Evolutionary conservation across 1,284 basidiomycete species (phyloP), one percentile per base, ranked within the genome.

Genomic region (Leccinum subfulvum): DNA sequence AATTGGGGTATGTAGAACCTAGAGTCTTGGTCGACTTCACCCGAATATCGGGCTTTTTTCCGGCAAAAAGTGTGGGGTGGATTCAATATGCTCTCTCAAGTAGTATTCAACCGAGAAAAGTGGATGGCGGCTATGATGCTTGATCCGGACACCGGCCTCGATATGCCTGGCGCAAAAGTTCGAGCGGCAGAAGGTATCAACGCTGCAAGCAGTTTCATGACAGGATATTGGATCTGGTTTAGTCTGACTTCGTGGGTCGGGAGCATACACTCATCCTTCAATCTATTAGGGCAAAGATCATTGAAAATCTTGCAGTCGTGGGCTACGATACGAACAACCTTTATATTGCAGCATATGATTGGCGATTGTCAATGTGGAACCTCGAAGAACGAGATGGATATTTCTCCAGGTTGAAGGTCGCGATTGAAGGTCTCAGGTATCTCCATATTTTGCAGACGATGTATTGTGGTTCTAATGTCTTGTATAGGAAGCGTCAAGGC

Each of bases 191-290:
- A 98, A 75, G 96, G 92, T 1, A 85, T 94, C n/a, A 88, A 91
- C 67, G 94, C 93, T 2, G 94, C 94, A 6, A 94, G 90, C 67
- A 93, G 87, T 70, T 97, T 98, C 73, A 90, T 98, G 61, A 90
- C 92, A 72, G 94, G 94, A 4, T 98, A 95, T 75, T 97, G 95
- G 95, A 89, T 97, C 66, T 98, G 95, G 95, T 91, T 69, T 21
- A 56, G 37, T 39, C 57, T 44, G 37, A 18, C 11, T 8, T 37
- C 52, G 33, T 62, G 3, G 7, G 14, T 56, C 16, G 49, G 21
- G 21, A 11, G 28, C 61, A 23, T 44, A 26, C 18, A 14, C 53
- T 64, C 55, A 68, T 18, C 41, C 14, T 9, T 58, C 33, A 5
- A 16, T 30, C 57, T 37, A 30, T 11, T 65, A 92, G 91, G 90